These are phyloP conservation scores for Leccinum imitatum DNA, from an alignment of 768 basidiomycete species.

Conservation along the genomic window DNA sequence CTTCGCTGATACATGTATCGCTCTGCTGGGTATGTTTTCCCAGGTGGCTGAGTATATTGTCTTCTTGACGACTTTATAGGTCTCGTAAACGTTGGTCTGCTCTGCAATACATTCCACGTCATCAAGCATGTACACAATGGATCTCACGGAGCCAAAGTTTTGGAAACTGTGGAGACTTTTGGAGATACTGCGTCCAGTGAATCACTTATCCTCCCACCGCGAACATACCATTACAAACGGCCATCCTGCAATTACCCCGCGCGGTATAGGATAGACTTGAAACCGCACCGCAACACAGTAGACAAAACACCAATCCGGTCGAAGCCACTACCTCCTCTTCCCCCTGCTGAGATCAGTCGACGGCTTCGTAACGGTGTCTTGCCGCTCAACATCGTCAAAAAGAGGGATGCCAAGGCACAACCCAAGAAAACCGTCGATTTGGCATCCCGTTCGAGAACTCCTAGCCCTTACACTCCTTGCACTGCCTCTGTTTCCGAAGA, in stretches of 20 bases:
- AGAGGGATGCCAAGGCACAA: not conserved
- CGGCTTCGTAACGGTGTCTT: constrained; percentile 19
- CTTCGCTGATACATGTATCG: constrained; percentile 52
- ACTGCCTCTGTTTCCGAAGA: constrained; percentile 1
- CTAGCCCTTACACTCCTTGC: constrained; percentile 3
- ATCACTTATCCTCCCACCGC: constrained; percentile 16
- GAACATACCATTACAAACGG: not conserved
- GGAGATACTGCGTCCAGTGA: constrained; percentile 25
- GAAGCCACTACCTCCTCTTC: not conserved
- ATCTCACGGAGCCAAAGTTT: constrained; percentile 2
- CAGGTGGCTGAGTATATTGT: not conserved
- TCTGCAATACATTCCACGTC: constrained; percentile 68
- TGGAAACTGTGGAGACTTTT: constrained; percentile 21
- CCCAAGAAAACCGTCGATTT: not conserved
- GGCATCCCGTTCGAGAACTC: constrained; percentile 1
- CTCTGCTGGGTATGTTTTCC: constrained; percentile 48
- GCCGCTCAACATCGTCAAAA: not conserved
- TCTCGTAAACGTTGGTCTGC: constrained; percentile 60
- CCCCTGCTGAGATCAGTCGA: constrained; percentile 12
- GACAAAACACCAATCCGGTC: constrained; percentile 9
- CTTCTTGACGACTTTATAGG: constrained; percentile 40
- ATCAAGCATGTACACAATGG: constrained; percentile 52
- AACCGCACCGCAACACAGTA: constrained; percentile 12
- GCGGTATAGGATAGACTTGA: constrained; percentile 20
- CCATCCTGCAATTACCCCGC: constrained; percentile 14